Conservation (phyloP, 768 basidiomycete genomes). For the Boletus sp. region DNA sequence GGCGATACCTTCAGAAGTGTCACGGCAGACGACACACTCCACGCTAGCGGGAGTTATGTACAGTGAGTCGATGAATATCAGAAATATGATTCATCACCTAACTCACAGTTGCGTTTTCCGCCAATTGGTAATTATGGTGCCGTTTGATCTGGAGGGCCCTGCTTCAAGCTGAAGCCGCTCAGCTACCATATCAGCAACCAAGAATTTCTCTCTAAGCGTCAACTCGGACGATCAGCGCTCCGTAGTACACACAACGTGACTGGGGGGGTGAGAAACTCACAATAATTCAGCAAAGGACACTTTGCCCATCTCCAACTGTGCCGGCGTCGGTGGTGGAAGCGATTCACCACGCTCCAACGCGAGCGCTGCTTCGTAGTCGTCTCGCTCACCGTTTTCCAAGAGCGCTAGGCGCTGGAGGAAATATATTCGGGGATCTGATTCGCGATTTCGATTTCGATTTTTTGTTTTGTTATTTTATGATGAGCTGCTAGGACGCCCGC, state of each 20-base stretch:
- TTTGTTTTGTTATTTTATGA: background rate
- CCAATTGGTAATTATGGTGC: too few species aligned
- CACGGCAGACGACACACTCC: conserved; percentile 43
- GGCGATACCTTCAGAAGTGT: conserved; percentile 19
- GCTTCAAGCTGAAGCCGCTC: background rate
- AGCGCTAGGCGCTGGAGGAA: conserved; percentile 8
- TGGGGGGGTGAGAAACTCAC: background rate
- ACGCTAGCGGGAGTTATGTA: conserved; percentile 5
- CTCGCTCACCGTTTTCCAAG: conserved; percentile 15
- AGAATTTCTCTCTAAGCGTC: conserved; percentile 8
- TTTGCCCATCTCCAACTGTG: conserved; percentile 20
- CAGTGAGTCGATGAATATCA: background rate
- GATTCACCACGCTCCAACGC: conserved; percentile 34
- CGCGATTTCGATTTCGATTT: background rate
- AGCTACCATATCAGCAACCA: conserved; percentile 3
- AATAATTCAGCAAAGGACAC: conserved; percentile 10
- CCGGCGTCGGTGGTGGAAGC: conserved; percentile 20
- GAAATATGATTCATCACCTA: background rate
- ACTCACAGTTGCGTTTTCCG: background rate
- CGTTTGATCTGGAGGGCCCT: background rate
- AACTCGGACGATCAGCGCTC: background rate
- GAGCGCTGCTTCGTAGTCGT: conserved; percentile 22
- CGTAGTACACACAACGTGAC: too few species aligned
- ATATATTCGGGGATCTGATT: conserved; percentile 3
- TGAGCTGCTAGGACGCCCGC: background rate